phyloP scores from a whole-genome alignment of 345 rosid species.

The Citrus trifoliata region DNA sequence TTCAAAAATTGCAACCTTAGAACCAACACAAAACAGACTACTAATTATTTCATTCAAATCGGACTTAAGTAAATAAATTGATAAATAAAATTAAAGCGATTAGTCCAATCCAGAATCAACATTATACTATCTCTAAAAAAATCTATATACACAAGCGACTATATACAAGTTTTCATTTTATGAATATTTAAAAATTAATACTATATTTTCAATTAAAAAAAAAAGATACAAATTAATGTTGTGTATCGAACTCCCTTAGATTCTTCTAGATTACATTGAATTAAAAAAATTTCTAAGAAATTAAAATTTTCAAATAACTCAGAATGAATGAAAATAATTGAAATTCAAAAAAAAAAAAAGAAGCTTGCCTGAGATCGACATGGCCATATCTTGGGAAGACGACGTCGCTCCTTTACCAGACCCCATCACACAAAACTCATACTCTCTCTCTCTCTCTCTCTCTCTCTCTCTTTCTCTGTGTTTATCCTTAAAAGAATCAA shows the following conservation, averaged over 20 bases:
- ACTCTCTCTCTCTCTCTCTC: not conserved
- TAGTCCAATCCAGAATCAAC: not conserved
- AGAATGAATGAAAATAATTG: not conserved
- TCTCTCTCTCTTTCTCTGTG: not conserved
- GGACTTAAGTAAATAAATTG: too few species aligned
- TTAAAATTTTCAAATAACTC: not conserved
- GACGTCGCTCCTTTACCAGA: slow-evolving; percentile 29
- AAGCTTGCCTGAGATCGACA: slow-evolving; percentile 26
- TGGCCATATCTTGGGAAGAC: slow-evolving; percentile 24
- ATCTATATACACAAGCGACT: not conserved
- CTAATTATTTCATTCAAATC: too few species aligned
- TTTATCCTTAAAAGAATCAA: not conserved
- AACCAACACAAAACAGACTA: not conserved
- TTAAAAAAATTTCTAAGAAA: not conserved
- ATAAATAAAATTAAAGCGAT: too few species aligned
- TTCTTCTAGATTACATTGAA: not conserved
- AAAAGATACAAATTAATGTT: not conserved
- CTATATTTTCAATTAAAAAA: too few species aligned
- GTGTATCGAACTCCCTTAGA: not conserved
- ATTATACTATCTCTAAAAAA: not conserved
- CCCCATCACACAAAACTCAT: slow-evolving; percentile 24
- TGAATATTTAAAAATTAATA: too few species aligned
- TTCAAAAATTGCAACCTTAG: not conserved
- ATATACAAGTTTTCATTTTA: not conserved
- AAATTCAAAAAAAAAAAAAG: not conserved